Base-by-base conservation (phyloP, 2,329 filamentous ascomycete genomes). In the Penicillium sp. region DNA sequence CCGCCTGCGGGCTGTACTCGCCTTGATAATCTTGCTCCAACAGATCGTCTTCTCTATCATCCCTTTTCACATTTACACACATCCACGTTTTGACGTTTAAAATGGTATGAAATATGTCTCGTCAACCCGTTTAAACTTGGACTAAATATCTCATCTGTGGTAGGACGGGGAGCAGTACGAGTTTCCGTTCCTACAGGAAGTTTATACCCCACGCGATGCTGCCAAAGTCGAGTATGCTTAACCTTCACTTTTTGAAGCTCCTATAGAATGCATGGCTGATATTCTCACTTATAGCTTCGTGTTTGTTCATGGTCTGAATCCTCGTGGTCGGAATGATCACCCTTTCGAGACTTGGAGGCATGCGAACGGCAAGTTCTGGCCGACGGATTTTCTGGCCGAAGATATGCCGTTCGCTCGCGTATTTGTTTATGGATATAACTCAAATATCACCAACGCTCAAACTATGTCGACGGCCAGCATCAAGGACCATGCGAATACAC, bases 341-440 rank as follows among this genome's bases (percentile, higher is more conserved):
- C 66, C 69, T 13, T 70, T 70, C 51, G 56, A 68, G 16, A 73
- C 72, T 33, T 73, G 70, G 69, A 72, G 64, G 2, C 70, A 72
- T 50, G 51, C 50, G 11, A 66, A 66, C 53, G 56, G 62, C 22
- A 63, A 49, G 1, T 66, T 66, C 41, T 64, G 63, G 62, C 63
- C 63, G 7, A 62, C 2, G 14, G 62, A 63, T 10, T 62, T 66
- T 22, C 49, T 66, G 11, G 59, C 61, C 6, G 50, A 67, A 22
- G 69, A 71, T 29, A 65, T 73, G 11, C 67, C 68, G 1, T 65
- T 70, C 44, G 63, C 70, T 4, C 63, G 70, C 1, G 53, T 73
- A 27, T 70, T 73, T 37, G 62, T 70, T 6, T 72, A 71, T 48
- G 70, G 70, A 4, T 73, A 73, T 46, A 73, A 73, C 41, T 68